Base-by-base conservation (phyloP, 75 land plant genomes). In the Pseudotsuga menziesii region DNA sequence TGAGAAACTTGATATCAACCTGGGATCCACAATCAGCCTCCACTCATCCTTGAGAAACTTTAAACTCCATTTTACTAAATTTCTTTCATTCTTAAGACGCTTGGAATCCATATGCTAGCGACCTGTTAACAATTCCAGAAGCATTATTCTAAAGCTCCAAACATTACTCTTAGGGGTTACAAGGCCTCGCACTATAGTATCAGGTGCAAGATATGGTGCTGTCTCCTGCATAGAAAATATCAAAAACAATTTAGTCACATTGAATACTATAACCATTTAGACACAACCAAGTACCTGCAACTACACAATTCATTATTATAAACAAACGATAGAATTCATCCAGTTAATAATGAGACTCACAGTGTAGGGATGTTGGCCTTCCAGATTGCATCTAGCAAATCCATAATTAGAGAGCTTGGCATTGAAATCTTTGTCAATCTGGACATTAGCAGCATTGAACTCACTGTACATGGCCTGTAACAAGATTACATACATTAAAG, bases 371-470 rank as follows among this genome's bases (percentile, higher is more conserved):
- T 79, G 64, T 22, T 90, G 90, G n/a, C 78, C 76, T 32, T 83
- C 80, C 44, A 86, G 80, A 55, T 77, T 80, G 81, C 76, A 74
- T 52, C 76, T 63, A 23, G 81, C 88, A 72, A 93, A 85, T 25
- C 92, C 93, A 86, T 92, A 97, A 64, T 93, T 95, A 16, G 95
- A 87, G 26, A 97, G 82, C 76, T 91, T 91, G 39, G 98, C 89
- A 59, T 82, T 94, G 75, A 89, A 94, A 60, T 97, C 91, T 52
- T 91, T 84, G 76, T 97, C 98, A 75, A 97, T 72, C 69, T 95
- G 95, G 61, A 97, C 85, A 58, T 88, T 91, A 20, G 89, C 79
- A 58, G 94, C 78, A 52, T 86, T 87, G 69, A 97, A 94, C 20
- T 94, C 98, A 59, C 90, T 69, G 85, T 88, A 94, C 91, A 97